Percentiles rank a stretch among this genome's conserved stretches.
These are phyloP conservation scores for Chondrus crispus DNA, from an alignment of 23 red algal genomes.

Conservation along the genomic window DNA sequence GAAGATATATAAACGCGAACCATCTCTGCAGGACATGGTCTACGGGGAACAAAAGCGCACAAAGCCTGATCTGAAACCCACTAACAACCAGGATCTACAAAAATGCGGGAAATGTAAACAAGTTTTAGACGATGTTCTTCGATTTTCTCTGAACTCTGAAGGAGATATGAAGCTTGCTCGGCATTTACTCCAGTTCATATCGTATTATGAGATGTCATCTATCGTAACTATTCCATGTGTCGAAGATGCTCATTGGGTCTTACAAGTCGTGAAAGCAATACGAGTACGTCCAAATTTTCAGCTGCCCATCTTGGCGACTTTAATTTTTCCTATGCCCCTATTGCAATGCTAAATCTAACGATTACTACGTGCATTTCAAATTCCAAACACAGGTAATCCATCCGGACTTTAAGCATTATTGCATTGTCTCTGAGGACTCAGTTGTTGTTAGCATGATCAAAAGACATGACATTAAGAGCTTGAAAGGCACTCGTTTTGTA, in stretches of 20 bases:
- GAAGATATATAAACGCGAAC: background rate
- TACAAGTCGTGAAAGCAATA: slow-evolving; percentile 24
- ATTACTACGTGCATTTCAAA: background rate
- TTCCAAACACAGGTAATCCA: slow-evolving; percentile 6
- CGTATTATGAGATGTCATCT: slow-evolving; percentile 40
- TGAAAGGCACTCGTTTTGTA: slow-evolving; percentile 19
- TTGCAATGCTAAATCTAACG: too few species aligned
- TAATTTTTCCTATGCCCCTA: too few species aligned
- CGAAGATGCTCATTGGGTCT: slow-evolving; percentile 21
- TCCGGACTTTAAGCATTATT: slow-evolving; percentile 33
- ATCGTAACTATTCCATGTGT: slow-evolving; percentile 39
- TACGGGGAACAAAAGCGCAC: slow-evolving; percentile 20
- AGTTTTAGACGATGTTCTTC: background rate
- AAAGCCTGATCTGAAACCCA: slow-evolving; percentile 12
- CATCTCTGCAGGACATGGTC: slow-evolving; percentile 42
- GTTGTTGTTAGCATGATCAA: slow-evolving; percentile 31
- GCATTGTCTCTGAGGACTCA: slow-evolving; percentile 12
- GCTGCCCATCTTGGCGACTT: too few species aligned
- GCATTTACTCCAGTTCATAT: background rate
- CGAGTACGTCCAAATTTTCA: slow-evolving; percentile 30
- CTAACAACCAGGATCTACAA: slow-evolving; percentile 13
- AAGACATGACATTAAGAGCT: background rate
- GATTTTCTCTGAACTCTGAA: background rate
- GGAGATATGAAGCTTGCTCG: slow-evolving; percentile 8
- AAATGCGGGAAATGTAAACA: background rate